Base-by-base conservation (phyloP, 2,329 filamentous ascomycete genomes). In the Fusarium sp. region DNA sequence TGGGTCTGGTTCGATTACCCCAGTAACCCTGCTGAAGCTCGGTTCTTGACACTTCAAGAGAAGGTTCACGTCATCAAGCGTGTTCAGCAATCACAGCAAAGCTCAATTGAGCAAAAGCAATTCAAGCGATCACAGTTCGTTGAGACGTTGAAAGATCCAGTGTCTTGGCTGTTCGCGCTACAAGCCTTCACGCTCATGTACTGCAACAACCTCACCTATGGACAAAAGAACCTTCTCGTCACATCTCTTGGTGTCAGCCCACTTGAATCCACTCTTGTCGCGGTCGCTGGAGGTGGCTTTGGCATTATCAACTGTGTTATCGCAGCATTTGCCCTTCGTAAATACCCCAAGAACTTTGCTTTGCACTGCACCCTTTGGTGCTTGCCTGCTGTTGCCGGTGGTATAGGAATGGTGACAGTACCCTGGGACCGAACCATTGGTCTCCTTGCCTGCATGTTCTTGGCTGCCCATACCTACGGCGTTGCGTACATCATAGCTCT, bases 31-130 rank as follows among this genome's bases (percentile, higher is more conserved):
- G 75, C 77, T 8, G 80, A 80, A 45, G 79, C 81, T 3, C 71
- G 70, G 2, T 82, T 82, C 30, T 76, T 83, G 58, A 78, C 78
- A 1, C 66, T 80, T 3, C 80, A 84, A 46, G 83, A 83, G 48
- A 78, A 77, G 8, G 78, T 80, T 5, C 81, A 83, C 46, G 79
- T 79, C 1, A 77, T 80, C 18, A 70, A 65, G 3, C 73, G 78
- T 2, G 77, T 80, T 0, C 79, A 80, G 40, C 68, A 70, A 16
- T 75, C 78, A 2, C 75, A 71, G 18, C 78, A 78, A 54, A 80
- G 78, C 32, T 78, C 78, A 6, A 81, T 81, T 43, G 80, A 81
- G 60, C 77, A 80, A 46, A 81, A 20, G 73, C 76, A 75, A 24
- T 81, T 80, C 66, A 80, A 80, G 49, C 71, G 67, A 49, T 56